These are phyloP conservation scores for Blastocystis sp. DNA, from an alignment of 352 stramenopile genomes.

Conservation along the genomic window DNA sequence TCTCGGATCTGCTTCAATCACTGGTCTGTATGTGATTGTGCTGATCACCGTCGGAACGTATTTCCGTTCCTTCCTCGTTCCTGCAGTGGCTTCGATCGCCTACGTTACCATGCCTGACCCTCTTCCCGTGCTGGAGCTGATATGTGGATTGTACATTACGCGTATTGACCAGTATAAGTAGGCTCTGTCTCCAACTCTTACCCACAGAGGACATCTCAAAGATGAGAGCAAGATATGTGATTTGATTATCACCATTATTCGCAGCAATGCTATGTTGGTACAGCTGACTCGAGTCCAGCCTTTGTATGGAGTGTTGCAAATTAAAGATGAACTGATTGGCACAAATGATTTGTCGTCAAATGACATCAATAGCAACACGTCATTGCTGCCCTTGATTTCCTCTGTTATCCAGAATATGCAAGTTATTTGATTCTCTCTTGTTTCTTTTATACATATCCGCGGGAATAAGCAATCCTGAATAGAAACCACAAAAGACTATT, in stretches of 20 bases:
- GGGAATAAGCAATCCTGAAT: too few species aligned
- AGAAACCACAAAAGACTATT: background rate
- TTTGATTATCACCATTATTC: slow-evolving; percentile 43
- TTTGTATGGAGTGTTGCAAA: slow-evolving; percentile 38
- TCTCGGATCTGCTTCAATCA: slow-evolving; percentile 32
- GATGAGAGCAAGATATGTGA: slow-evolving; percentile 25
- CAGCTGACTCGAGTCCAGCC: slow-evolving; percentile 5
- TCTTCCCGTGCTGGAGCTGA: slow-evolving; percentile 33
- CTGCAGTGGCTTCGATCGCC: slow-evolving; percentile 17
- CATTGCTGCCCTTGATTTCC: slow-evolving; percentile 29
- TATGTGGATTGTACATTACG: slow-evolving; percentile 55
- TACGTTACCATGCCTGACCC: slow-evolving; percentile 46
- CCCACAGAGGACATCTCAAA: slow-evolving; percentile 26
- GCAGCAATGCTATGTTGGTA: slow-evolving; percentile 36
- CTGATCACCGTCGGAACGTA: slow-evolving; percentile 39
- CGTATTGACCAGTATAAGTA: slow-evolving; percentile 53
- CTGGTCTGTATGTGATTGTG: slow-evolving; percentile 52
- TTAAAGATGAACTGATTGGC: slow-evolving; percentile 26
- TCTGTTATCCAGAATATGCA: slow-evolving; percentile 59
- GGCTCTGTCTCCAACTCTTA: background rate
- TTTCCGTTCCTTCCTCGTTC: slow-evolving; percentile 48
- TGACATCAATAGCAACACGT: background rate
- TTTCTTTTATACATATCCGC: too few species aligned
- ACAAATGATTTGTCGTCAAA: background rate
- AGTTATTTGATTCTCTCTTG: background rate